Evolutionary conservation across 23 red algal species (phyloP).

Genomic region (Cyanidium caldarium): DNA sequence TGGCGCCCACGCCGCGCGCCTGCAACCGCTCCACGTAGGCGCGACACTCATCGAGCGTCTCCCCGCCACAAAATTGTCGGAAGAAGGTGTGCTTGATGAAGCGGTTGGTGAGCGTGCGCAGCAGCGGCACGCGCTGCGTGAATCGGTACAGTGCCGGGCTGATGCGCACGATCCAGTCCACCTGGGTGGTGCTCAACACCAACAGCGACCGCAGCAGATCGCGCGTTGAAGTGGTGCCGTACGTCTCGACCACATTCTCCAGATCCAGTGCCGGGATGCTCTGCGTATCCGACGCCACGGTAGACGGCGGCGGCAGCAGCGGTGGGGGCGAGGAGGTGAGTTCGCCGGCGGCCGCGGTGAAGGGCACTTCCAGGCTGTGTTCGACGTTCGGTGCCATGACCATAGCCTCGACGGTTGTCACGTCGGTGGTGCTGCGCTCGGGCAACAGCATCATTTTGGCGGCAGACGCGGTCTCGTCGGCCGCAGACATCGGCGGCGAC

Average conservation of each 20-base stretch:
- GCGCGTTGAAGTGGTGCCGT: slow-evolving; percentile 4
- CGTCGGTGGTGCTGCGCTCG: too few species aligned
- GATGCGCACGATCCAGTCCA: not conserved
- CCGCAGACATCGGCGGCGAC: too few species aligned
- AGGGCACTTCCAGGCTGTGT: too few species aligned
- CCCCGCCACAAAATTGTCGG: slow-evolving; percentile 23
- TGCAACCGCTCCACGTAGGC: slow-evolving; percentile 2
- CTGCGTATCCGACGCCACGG: not conserved
- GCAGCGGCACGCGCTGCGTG: slow-evolving; percentile 8
- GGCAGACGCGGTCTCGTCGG: too few species aligned
- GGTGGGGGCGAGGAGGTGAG: too few species aligned
- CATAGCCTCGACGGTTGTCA: too few species aligned
- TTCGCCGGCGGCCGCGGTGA: too few species aligned
- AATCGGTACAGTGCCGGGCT: slow-evolving; percentile 4
- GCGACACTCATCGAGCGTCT: slow-evolving; percentile 6
- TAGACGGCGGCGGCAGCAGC: not conserved
- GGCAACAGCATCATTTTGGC: too few species aligned
- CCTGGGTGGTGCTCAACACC: slow-evolving; percentile 10
- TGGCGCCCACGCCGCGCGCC: slow-evolving; percentile 7
- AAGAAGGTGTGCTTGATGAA: slow-evolving; percentile 24
- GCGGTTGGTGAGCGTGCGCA: slow-evolving; percentile 3
- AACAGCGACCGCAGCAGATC: slow-evolving; percentile 15
- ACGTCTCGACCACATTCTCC: not conserved
- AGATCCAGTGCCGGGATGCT: not conserved
- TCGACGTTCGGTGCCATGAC: too few species aligned